Evolutionary conservation across 75 land plant species (phyloP).

Genomic region (Ceratopteris richardii): DNA sequence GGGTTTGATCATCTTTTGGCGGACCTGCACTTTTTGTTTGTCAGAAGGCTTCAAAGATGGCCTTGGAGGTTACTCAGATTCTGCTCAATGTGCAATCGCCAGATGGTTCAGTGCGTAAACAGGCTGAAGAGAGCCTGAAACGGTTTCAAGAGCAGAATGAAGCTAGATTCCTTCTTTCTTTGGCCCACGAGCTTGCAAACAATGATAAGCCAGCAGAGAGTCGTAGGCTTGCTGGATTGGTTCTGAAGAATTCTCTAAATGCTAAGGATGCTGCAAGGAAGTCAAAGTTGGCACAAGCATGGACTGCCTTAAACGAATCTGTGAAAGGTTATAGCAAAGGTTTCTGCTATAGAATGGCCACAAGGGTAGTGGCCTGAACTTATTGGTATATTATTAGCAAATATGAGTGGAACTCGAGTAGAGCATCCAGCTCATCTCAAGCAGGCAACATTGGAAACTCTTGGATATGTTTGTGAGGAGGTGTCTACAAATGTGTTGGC

Average conservation of each 20-base stretch:
- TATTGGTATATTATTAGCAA: constrained; percentile 30
- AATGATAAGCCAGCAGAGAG: too few relatives aligned
- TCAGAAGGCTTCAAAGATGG: too few relatives aligned
- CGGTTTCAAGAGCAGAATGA: constrained; percentile 59
- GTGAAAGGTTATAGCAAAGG: constrained; percentile 56
- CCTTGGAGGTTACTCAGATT: too few relatives aligned
- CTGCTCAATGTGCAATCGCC: too few relatives aligned
- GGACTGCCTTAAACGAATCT: too few relatives aligned
- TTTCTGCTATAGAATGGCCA: constrained; percentile 63
- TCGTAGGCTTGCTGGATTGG: constrained; percentile 50
- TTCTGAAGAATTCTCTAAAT: constrained; percentile 63
- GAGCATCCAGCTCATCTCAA: constrained; percentile 30
- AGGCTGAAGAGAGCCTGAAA: constrained; percentile 30
- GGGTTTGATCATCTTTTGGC: too few relatives aligned
- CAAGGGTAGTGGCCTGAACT: constrained; percentile 57
- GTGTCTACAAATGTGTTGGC: constrained; percentile 49
- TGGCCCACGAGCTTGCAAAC: constrained; percentile 53
- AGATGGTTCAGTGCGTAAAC: too few relatives aligned
- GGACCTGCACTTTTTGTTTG: too few relatives aligned
- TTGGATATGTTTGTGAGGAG: constrained; percentile 80
- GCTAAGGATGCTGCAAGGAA: constrained; percentile 51
- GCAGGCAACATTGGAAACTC: constrained; percentile 65
- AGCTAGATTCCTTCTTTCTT: constrained; percentile 37
- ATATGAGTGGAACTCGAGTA: constrained; percentile 38
- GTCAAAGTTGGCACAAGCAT: too few relatives aligned